A percentile compares a stretch with the other conserved stretches of the same genome.
These are phyloP conservation scores for Botrytis medusae DNA, from an alignment of 2,329 filamentous ascomycete species.

Conservation along the genomic window DNA sequence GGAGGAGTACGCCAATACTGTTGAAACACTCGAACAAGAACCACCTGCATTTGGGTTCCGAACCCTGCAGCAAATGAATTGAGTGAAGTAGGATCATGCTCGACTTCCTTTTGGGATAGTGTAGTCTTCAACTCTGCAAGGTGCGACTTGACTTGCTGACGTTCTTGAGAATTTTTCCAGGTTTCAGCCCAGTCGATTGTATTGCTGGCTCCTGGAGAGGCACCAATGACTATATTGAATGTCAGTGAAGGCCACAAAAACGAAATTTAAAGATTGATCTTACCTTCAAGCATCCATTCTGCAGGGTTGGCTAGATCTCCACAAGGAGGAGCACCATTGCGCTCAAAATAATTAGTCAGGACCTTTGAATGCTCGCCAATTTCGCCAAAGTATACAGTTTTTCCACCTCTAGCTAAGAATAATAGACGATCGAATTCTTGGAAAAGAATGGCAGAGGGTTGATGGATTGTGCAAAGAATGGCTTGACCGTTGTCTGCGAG, in stretches of 20 bases:
- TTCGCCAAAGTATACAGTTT: conserved; percentile 79
- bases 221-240: conserved; percentile 50
- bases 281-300: conserved; percentile 70
- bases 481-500: conserved; percentile 86
- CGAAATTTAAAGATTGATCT: not conserved
- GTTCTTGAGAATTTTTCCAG: conserved; percentile 56
- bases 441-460: conserved; percentile 94
- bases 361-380: conserved; percentile 69
- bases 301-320: conserved; percentile 72
- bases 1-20: conserved; percentile 67
- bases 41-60: conserved; percentile 52
- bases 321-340: conserved; percentile 65
- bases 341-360: conserved; percentile 74
- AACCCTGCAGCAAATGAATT: conserved; percentile 65
- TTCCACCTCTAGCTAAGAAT: conserved; percentile 73
- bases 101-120: conserved; percentile 38
- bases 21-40: conserved; percentile 60
- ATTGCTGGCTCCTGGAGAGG: conserved; percentile 62
- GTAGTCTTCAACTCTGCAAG: conserved; percentile 54
- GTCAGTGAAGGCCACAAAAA: conserved; percentile 23
- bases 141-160: conserved; percentile 43
- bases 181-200: conserved; percentile 62
- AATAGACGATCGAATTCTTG: conserved; percentile 83
- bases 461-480: conserved; percentile 95
- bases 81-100: conserved; percentile 34